Evolutionary conservation across 2,329 filamentous ascomycete genomes (phyloP), one percentile per base, ranked within the genome.

Genomic region (Leptographium radiaticola): DNA sequence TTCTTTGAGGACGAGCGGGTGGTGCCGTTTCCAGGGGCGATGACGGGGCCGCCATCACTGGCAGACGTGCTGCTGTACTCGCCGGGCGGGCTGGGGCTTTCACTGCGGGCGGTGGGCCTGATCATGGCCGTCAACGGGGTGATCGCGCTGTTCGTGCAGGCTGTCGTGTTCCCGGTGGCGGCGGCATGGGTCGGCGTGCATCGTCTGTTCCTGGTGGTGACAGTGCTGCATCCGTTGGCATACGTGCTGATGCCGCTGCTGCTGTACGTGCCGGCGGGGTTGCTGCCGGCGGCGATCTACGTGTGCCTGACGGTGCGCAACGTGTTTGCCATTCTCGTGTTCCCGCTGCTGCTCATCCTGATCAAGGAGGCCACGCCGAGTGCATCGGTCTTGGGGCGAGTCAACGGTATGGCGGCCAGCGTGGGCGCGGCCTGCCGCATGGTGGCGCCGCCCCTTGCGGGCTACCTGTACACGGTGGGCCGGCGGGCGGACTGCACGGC

Each of bases 1-100:
- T 96, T 95, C 69, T 81, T 95, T 51, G 89, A 96, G 66, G 89
- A 95, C 62, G 76, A 82, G 43, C 77, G 79, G 34, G 70, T 52
- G 2, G 48, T 54, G 68, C 57, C 65, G 68, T 31, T 64, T 71
- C 47, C 67, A 71, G 52, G 15, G 34, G 9, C 12, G 25, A 15
- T 6, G 47, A 65, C 71, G 20, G 30, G 33, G 11, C 20, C 30
- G 15, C 49, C 31, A n/a, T 33, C 40, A 8, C 42, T 51, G 25
- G 38, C 49, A 1, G 49, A 13, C 30, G n/a, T 68, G 59, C 71
- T 66, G 2, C 71, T 86, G 43, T 75, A 77, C 63, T 79, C 75
- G 1, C 75, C 80, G 10, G 81, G 81, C 31, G 82, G 82, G 1
- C 68, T 85, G 9, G 82, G 82, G 2, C 68, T 85, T 36, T 81